These are phyloP conservation scores for Rhizopogon roseolus DNA, from an alignment of 768 basidiomycete genomes.

Conservation along the genomic window DNA sequence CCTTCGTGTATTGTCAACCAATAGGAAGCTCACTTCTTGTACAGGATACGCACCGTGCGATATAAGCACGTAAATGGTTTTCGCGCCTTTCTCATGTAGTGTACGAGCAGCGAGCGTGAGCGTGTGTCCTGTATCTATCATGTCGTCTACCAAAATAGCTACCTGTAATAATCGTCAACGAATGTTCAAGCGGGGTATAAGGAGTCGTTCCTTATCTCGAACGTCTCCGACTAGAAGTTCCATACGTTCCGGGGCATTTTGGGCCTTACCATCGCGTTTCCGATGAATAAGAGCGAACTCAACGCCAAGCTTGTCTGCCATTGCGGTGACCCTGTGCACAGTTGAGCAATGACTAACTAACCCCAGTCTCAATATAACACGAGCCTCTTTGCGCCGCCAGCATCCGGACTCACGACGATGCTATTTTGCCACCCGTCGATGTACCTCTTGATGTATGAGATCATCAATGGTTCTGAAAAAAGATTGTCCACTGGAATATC, in stretches of 20 bases:
- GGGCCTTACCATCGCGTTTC: slow-evolving; percentile 68
- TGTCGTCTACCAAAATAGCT: slow-evolving; percentile 95
- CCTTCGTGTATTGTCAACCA: slow-evolving; percentile 37
- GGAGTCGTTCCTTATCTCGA: slow-evolving; percentile 63
- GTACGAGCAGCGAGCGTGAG: slow-evolving; percentile 78
- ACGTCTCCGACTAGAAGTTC: slow-evolving; percentile 95
- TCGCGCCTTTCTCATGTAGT: slow-evolving; percentile 87
- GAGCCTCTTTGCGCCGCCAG: slow-evolving; percentile 97
- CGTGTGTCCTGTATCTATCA: slow-evolving; percentile 96
- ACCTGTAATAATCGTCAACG: slow-evolving; percentile 40
- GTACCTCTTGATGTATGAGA: slow-evolving; percentile 84
- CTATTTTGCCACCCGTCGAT: slow-evolving; percentile 83
- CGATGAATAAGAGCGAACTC: slow-evolving; percentile 96
- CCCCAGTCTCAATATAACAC: slow-evolving; percentile 20
- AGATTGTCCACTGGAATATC: slow-evolving; percentile 98
- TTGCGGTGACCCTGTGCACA: slow-evolving; percentile 74
- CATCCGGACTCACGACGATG: slow-evolving; percentile 95
- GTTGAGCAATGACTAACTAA: neutral
- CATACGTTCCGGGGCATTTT: slow-evolving; percentile 73
- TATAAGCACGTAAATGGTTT: slow-evolving; percentile 79
- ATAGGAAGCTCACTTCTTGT: slow-evolving; percentile 4
- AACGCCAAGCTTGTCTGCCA: slow-evolving; percentile 91
- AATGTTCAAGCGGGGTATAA: neutral
- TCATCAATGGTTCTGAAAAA: slow-evolving; percentile 93
- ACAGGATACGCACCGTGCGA: slow-evolving; percentile 69